These are phyloP conservation scores for Lupinus albus DNA, from an alignment of 306 rosid species.

Conservation along the genomic window DNA sequence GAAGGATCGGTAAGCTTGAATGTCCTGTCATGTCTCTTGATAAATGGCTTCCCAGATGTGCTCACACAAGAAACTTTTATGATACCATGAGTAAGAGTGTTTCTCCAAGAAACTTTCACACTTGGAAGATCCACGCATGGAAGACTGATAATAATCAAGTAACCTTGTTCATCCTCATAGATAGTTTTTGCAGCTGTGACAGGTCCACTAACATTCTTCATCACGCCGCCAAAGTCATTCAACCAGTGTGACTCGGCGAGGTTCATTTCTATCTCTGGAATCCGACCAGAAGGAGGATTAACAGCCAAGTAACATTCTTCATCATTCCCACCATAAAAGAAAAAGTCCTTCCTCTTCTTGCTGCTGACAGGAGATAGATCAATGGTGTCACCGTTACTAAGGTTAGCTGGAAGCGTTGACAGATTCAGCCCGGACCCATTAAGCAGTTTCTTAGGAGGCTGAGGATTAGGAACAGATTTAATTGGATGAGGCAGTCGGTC, in stretches of 20 bases:
- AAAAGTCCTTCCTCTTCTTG: constrained; percentile 62
- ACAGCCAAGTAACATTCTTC: constrained; percentile 50
- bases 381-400: constrained; percentile 45
- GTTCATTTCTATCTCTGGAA: constrained; percentile 46
- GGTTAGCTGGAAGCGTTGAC: constrained; percentile 55
- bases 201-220: constrained; percentile 59
- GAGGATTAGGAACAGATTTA: constrained; percentile 46
- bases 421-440: constrained; percentile 62
- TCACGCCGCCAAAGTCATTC: constrained; percentile 56
- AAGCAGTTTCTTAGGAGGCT: constrained; percentile 49
- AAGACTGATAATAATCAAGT: constrained; percentile 57
- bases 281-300: constrained; percentile 46
- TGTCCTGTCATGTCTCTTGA: constrained; percentile 61
- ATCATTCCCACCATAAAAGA: constrained; percentile 44
- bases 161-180: constrained; percentile 65
- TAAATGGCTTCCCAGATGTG: constrained; percentile 55
- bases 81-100: constrained; percentile 56
- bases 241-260: constrained; percentile 56
- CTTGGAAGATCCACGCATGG: constrained; percentile 64
- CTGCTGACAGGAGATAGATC: constrained; percentile 48
- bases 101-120: constrained; percentile 70
- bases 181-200: constrained; percentile 64
- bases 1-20: constrained; percentile 65
- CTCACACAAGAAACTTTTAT: constrained; percentile 65
- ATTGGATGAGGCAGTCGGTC: constrained; percentile 52